phyloP scores from a whole-genome alignment of 805 yeast species.

The Teunomyces panamensis region DNA sequence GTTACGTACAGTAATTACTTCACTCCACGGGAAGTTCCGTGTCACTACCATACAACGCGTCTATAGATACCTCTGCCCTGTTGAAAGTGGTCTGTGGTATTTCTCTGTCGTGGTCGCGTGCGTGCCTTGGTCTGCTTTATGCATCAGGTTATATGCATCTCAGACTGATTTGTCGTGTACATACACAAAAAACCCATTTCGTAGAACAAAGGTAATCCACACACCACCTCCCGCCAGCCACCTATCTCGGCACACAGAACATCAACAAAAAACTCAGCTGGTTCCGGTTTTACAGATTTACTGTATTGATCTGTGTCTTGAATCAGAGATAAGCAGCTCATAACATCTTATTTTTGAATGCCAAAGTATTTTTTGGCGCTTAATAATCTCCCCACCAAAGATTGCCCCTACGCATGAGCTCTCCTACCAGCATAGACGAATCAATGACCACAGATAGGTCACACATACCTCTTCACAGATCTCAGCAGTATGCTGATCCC shows the following conservation, averaged over 20 bases:
- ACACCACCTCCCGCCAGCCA: neutral
- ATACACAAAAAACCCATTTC: neutral
- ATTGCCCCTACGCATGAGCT: conserved; percentile 14
- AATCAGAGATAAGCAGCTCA: neutral
- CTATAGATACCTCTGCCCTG: too few relatives aligned
- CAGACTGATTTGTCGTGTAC: neutral
- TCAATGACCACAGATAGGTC: conserved; percentile 5
- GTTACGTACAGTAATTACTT: too few relatives aligned
- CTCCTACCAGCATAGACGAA: conserved; percentile 17
- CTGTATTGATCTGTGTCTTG: neutral
- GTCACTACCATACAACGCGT: too few relatives aligned
- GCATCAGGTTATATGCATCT: neutral
- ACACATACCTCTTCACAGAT: neutral
- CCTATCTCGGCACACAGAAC: neutral
- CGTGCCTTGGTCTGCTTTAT: too few relatives aligned
- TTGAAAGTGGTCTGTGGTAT: too few relatives aligned
- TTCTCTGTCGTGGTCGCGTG: too few relatives aligned
- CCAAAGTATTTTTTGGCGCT: neutral
- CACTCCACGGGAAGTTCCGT: too few relatives aligned
- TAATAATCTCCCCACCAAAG: neutral
- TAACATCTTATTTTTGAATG: neutral
- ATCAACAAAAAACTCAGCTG: neutral
- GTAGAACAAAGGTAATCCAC: neutral
- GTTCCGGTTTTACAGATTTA: neutral
- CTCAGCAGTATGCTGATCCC: conserved; percentile 3